Base-by-base conservation (phyloP, 805 yeast genomes). In the Kluyveromyces starmeri region DNA sequence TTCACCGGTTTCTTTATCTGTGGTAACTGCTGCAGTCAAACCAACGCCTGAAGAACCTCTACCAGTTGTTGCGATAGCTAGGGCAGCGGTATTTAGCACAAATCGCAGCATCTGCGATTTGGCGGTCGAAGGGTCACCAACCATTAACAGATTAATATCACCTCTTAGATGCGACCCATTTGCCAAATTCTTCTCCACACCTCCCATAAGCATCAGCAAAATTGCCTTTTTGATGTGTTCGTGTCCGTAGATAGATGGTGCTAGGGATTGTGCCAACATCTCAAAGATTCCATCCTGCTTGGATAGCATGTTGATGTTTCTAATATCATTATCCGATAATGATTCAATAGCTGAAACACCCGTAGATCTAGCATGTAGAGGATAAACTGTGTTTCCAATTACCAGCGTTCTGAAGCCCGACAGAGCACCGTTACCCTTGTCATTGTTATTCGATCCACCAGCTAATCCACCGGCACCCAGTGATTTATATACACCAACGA, bases 1-100 rank as follows among this genome's bases (percentile, higher is more conserved):
- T 62, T 92, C 98, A 40, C 97, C 97, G 0, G 98, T 92, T 59
- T 92, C 98, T 51, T 79, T 81, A 60, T 92, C 98, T 1, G 88
- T 73, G 5, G 96, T 88, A 3, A 92, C 98, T 1, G 98, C 98
- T 13, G 98, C 98, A 0, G 98, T 92, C 51, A 92, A 71, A 84
- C 98, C 98, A 28, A 92, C 98, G 59, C 98, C 98, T 1, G 97
- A 88, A n/a, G 97, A 89, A 43, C 98, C 98, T 59, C 95, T 78
- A 67, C 98, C 98, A 0, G 98, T 92, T 1, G 98, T 92, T 18
- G 97, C 96, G 47, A 92, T 86, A 3, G 97, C 97, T 47, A 92
- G 67, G 1, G 94, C 69, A 1, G 98, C 98, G 1, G 97, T 89
- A 56, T 89, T 92, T 42, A 92, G 68, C 13, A 92, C 97, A 54